phyloP scores from a whole-genome alignment of 2,329 filamentous ascomycete genomes.

The Neopestalotiopsis sp. region DNA sequence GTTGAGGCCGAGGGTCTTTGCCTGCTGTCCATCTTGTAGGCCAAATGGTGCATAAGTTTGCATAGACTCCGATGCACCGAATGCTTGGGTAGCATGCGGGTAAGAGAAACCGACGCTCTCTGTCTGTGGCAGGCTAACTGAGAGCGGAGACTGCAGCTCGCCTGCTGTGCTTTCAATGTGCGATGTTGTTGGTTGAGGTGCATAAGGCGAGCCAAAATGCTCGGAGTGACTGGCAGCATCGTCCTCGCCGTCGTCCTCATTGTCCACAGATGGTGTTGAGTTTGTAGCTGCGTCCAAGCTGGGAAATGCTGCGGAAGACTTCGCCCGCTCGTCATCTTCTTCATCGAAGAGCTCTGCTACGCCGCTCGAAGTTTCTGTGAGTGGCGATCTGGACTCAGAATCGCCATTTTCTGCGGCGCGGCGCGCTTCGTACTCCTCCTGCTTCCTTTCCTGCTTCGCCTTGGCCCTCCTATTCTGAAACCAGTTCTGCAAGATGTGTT shows the following conservation, averaged over 20 bases:
- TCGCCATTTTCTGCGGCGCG: conserved; percentile 43
- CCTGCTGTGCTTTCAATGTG: conserved; percentile 24
- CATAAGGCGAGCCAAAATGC: conserved; percentile 23
- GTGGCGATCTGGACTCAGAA: conserved; percentile 40
- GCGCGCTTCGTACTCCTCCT: conserved; percentile 54
- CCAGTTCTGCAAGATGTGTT: conserved; percentile 61
- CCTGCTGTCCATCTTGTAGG: conserved; percentile 14
- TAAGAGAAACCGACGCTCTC: conserved; percentile 26
- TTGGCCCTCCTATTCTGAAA: conserved; percentile 71
- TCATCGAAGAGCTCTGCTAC: conserved; percentile 32
- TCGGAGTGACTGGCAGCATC: conserved; percentile 23
- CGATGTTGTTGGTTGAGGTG: conserved; percentile 20
- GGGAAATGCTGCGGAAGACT: conserved; percentile 43
- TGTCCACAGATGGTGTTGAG: conserved; percentile 23
- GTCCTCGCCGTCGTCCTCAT: conserved; percentile 25
- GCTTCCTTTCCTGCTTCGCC: conserved; percentile 68
- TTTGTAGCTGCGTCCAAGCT: conserved; percentile 31
- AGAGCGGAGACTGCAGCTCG: conserved; percentile 31
- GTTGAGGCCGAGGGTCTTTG: conserved; percentile 13
- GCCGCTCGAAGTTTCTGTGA: conserved; percentile 17
- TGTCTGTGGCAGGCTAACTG: conserved; percentile 27
- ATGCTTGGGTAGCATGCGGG: conserved; percentile 21
- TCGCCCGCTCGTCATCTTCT: conserved; percentile 38
- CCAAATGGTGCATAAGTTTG: conserved; percentile 26
- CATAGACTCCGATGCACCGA: conserved; percentile 25